A percentile compares a stretch with the other conserved stretches of the same genome.
Conservation (phyloP, 2,329 filamentous ascomycete genomes). For the Penicillium sp. region DNA sequence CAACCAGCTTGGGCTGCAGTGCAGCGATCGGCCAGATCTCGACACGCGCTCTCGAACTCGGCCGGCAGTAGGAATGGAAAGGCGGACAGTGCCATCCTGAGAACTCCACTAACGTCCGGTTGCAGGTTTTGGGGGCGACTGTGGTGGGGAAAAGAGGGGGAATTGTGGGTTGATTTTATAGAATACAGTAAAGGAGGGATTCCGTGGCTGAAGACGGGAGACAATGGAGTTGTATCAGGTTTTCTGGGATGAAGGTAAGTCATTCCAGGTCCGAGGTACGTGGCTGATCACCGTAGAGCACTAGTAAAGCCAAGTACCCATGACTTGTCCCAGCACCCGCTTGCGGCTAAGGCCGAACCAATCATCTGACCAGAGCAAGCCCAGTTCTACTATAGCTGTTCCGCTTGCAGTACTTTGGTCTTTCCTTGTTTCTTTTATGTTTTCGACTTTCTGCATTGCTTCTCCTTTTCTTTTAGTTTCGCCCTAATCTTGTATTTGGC, state of each 20-base stretch:
- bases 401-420: neutral
- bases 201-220: neutral
- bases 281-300: neutral
- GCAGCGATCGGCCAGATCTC: conserved; percentile 50
- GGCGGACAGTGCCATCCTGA: conserved; percentile 18
- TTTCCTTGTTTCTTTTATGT: neutral
- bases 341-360: conserved; percentile 2
- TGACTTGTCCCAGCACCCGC: neutral
- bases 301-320: neutral
- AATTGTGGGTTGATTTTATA: neutral
- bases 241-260: neutral
- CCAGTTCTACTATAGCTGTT: neutral
- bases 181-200: no score
- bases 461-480: neutral
- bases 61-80: conserved; percentile 63
- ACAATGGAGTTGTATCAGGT: neutral
- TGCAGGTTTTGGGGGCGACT: neutral
- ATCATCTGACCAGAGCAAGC: neutral
- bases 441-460: neutral
- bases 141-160: neutral
- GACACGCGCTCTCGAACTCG: conserved; percentile 67
- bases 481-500: neutral
- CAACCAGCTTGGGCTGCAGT: conserved; percentile 54
- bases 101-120: conserved; percentile 5
- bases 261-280: neutral